Evolutionary conservation across 148 eudicot genomes (phyloP).

Genomic region (Fagopyrum tataricum): DNA sequence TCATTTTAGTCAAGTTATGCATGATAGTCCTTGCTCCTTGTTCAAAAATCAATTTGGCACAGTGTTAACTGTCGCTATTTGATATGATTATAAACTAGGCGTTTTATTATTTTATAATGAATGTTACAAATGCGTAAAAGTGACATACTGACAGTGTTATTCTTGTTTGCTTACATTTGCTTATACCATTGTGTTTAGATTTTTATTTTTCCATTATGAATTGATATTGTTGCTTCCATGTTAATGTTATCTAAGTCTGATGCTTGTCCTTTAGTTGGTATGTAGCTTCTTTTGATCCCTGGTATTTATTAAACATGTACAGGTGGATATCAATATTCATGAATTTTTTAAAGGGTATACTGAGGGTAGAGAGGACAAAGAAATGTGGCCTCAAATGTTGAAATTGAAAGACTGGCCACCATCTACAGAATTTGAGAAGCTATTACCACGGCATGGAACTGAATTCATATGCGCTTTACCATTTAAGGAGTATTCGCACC

Average conservation of each 20-base stretch:
- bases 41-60: too few relatives aligned
- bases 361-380: slow-evolving; percentile 53
- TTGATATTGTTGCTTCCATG: neutral
- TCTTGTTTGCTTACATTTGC: neutral
- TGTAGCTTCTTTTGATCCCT: neutral
- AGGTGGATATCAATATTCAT: slow-evolving; percentile 77
- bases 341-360: slow-evolving; percentile 78
- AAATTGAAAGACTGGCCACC: slow-evolving; percentile 97
- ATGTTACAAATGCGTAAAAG: too few relatives aligned
- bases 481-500: slow-evolving; percentile 74
- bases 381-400: slow-evolving; percentile 84
- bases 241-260: neutral
- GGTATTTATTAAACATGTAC: slow-evolving; percentile 4
- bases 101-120: too few relatives aligned
- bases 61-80: too few relatives aligned
- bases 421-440: slow-evolving; percentile 55
- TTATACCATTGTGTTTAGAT: neutral
- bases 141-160: too few relatives aligned
- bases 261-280: neutral
- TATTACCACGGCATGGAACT: slow-evolving; percentile 83
- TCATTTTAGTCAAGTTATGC: too few relatives aligned
- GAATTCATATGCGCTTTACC: slow-evolving; percentile 83
- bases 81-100: too few relatives aligned
- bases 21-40: too few relatives aligned
- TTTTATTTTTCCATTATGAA: neutral